These are phyloP conservation scores for Mycena floridula DNA, from an alignment of 768 basidiomycete genomes.

Conservation along the genomic window DNA sequence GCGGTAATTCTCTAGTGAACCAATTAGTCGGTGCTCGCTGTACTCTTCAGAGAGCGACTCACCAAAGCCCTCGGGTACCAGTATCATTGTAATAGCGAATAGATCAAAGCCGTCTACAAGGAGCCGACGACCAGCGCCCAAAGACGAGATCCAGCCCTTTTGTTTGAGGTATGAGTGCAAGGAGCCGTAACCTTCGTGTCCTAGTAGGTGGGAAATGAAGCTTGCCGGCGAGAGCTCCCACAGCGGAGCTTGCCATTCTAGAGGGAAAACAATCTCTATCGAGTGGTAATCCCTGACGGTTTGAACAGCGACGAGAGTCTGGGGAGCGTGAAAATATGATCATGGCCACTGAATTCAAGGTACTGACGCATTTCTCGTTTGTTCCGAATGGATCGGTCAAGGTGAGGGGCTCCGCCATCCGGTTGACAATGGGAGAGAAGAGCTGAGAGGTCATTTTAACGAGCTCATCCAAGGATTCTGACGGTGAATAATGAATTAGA, in stretches of 20 bases:
- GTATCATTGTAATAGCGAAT: conserved; percentile 75
- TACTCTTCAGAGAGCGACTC: no score
- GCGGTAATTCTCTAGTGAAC: conserved; percentile 61
- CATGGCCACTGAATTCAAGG: no score
- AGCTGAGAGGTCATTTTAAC: conserved; percentile 51
- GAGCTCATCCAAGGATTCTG: conserved; percentile 67
- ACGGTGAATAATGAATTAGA: conserved; percentile 54
- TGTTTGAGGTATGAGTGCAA: conserved; percentile 84
- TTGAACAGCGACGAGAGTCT: conserved; percentile 81
- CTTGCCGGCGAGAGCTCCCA: conserved; percentile 75
- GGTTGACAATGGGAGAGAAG: conserved; percentile 70
- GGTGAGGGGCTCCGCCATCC: conserved; percentile 51
- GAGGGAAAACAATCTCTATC: conserved; percentile 74
- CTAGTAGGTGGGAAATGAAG: conserved; percentile 76
- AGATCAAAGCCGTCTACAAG: conserved; percentile 81
- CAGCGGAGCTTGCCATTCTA: conserved; percentile 64
- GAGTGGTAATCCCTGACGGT: conserved; percentile 85
- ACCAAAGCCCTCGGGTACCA: conserved; percentile 87
- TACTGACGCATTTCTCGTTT: conserved; percentile 63
- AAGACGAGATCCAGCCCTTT: conserved; percentile 77
- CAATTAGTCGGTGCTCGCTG: conserved; percentile 2
- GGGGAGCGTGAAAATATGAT: no score
- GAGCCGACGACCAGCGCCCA: conserved; percentile 63
- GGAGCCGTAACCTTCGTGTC: conserved; percentile 91
- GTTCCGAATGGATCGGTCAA: conserved; percentile 72